A percentile compares a stretch with the other conserved stretches of the same genome.
Evolutionary conservation across 169 alveolate species (phyloP).

Genomic region (Plasmodium fragile): DNA sequence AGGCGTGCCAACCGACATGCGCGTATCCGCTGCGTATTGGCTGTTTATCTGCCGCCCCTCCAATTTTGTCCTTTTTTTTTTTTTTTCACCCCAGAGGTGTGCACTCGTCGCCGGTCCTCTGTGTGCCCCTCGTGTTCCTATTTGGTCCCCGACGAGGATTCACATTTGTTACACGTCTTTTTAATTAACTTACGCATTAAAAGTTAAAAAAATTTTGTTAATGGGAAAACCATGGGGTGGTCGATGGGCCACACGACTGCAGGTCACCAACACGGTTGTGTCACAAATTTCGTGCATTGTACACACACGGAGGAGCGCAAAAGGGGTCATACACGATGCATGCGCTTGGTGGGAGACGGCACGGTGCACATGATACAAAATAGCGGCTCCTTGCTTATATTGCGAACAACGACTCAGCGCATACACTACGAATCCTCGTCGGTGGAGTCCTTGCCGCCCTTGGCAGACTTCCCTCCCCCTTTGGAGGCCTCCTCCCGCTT

Average conservation of each 20-base stretch:
- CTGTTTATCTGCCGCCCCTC: neutral
- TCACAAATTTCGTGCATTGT: neutral
- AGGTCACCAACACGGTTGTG: neutral
- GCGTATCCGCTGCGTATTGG: neutral
- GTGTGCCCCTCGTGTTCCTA: neutral
- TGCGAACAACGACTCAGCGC: neutral
- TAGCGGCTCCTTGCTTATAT: no score
- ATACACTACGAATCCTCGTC: neutral
- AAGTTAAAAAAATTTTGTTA: neutral
- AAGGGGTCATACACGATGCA: neutral
- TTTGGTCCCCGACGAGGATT: neutral
- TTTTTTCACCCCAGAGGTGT: neutral
- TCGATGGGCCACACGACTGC: neutral
- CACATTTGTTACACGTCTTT: neutral
- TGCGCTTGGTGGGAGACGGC: neutral
- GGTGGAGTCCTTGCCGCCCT: neutral
- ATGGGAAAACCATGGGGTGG: neutral
- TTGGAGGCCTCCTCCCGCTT: conserved; percentile 20
- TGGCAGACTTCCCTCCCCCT: neutral
- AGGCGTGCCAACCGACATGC: neutral
- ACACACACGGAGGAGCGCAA: neutral
- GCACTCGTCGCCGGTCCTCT: neutral
- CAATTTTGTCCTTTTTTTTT: neutral
- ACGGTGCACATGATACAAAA: neutral
- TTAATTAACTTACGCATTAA: neutral